A percentile compares a stretch with the other conserved stretches of the same genome.
phyloP scores from a whole-genome alignment of 345 rosid species.

The Sisymbrium irio region DNA sequence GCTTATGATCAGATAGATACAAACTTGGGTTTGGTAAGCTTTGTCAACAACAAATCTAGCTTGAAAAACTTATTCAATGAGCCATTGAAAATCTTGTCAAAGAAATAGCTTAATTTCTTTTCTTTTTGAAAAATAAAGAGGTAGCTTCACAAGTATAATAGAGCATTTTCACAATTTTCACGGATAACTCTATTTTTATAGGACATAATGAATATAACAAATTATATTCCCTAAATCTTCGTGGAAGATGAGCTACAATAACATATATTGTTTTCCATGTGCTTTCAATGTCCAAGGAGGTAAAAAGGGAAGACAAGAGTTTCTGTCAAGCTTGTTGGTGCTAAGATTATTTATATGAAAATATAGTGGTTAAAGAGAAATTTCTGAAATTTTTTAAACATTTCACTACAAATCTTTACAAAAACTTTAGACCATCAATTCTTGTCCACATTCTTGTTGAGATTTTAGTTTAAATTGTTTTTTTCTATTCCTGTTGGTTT shows the following conservation, averaged over 20 bases:
- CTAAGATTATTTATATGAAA: neutral
- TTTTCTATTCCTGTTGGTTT: too few species aligned
- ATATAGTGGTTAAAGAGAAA: too few species aligned
- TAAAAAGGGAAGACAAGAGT: conserved; percentile 55
- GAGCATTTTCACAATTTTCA: conserved; percentile 32
- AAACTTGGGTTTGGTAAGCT: conserved; percentile 77
- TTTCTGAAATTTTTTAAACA: too few species aligned
- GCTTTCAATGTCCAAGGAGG: conserved; percentile 43
- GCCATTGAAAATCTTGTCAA: conserved; percentile 7
- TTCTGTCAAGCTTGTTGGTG: conserved; percentile 65
- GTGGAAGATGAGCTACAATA: conserved; percentile 23
- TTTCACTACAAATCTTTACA: too few species aligned
- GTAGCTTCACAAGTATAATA: conserved; percentile 64
- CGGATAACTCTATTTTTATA: conserved; percentile 60
- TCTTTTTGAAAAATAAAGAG: too few species aligned
- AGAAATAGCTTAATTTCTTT: too few species aligned
- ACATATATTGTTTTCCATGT: conserved; percentile 67
- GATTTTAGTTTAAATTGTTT: too few species aligned
- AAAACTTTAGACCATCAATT: too few species aligned
- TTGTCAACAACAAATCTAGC: conserved; percentile 73
- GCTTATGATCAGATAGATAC: conserved; percentile 97
- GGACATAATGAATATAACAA: conserved; percentile 72
- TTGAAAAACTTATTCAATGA: conserved; percentile 67
- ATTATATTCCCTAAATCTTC: too few species aligned
- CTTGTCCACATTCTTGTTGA: too few species aligned